Conservation (phyloP, 345 rosid species). For the Microcos paniculata region DNA sequence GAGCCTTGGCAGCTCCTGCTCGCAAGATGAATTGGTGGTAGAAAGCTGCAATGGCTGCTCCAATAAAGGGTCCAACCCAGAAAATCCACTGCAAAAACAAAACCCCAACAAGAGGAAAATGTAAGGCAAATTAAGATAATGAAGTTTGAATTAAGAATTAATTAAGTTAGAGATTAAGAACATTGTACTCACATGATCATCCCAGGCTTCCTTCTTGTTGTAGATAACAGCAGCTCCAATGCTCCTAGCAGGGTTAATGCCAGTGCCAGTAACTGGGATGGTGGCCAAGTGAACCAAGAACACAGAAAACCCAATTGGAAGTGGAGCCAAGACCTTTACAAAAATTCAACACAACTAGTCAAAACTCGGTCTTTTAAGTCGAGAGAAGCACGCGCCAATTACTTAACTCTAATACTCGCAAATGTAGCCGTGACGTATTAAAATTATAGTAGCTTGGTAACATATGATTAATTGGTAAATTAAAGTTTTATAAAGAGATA, state of each 20-base stretch:
- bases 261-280: slow-evolving; percentile 85
- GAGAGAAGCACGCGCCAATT: too few species aligned
- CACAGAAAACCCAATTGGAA: slow-evolving; percentile 87
- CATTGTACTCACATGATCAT: slow-evolving; percentile 53
- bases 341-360: background rate
- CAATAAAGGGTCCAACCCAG: slow-evolving; percentile 86
- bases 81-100: slow-evolving; percentile 68
- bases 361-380: background rate
- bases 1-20: slow-evolving; percentile 79
- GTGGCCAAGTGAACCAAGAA: slow-evolving; percentile 95
- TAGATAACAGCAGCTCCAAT: slow-evolving; percentile 76
- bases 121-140: background rate
- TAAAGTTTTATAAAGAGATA: too few species aligned
- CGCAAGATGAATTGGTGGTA: slow-evolving; percentile 83
- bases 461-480: too few species aligned
- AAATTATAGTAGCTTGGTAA: too few species aligned
- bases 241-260: slow-evolving; percentile 90
- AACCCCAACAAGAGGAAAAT: too few species aligned
- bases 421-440: too few species aligned
- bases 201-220: slow-evolving; percentile 61
- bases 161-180: background rate
- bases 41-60: slow-evolving; percentile 88
- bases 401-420: too few species aligned
- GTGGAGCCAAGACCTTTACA: slow-evolving; percentile 73
- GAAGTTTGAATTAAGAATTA: background rate